Percentiles rank a stretch among this genome's conserved stretches.
phyloP scores from a whole-genome alignment of 75 land plant genomes.

The Cryptomeria japonica region DNA sequence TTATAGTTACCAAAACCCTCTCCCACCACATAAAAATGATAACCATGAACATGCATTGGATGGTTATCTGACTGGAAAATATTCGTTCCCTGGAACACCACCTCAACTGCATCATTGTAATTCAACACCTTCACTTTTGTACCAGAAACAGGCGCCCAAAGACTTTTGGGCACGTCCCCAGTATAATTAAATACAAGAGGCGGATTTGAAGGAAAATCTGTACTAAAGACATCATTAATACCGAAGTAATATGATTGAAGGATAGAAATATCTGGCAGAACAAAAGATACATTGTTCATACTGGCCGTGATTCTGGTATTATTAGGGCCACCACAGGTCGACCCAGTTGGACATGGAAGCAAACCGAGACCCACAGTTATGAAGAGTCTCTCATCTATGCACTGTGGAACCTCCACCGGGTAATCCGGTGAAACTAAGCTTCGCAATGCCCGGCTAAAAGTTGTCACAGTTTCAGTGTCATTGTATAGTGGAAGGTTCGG shows the following conservation, averaged over 20 bases:
- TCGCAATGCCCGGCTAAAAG: constrained; percentile 19
- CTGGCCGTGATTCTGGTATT: constrained; percentile 16
- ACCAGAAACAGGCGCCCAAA: constrained; percentile 17
- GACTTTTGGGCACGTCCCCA: constrained; percentile 7
- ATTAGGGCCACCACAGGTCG: constrained; percentile 13
- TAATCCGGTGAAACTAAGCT: constrained; percentile 26
- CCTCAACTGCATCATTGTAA: constrained; percentile 33
- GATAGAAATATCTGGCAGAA: constrained; percentile 17
- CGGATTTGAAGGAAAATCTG: constrained; percentile 19
- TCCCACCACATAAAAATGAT: constrained; percentile 27
- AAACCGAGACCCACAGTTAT: constrained; percentile 39
- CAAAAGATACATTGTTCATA: constrained; percentile 14
- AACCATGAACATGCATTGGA: constrained; percentile 49
- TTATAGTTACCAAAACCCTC: constrained; percentile 3
- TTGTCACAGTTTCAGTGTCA: neutral
- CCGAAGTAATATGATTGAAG: constrained; percentile 18
- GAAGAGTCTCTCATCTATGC: constrained; percentile 31
- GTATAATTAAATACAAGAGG: constrained; percentile 23
- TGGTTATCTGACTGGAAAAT: constrained; percentile 25
- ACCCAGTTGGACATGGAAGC: constrained; percentile 20
- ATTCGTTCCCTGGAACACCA: constrained; percentile 42
- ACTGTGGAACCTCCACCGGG: constrained; percentile 40
- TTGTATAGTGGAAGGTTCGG: constrained; percentile 31
- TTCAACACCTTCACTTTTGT: constrained; percentile 37
- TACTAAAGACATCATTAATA: constrained; percentile 7